Evolutionary conservation across 129 eudicot genomes (phyloP).

Genomic region (Chrysanthemum seticuspe): DNA sequence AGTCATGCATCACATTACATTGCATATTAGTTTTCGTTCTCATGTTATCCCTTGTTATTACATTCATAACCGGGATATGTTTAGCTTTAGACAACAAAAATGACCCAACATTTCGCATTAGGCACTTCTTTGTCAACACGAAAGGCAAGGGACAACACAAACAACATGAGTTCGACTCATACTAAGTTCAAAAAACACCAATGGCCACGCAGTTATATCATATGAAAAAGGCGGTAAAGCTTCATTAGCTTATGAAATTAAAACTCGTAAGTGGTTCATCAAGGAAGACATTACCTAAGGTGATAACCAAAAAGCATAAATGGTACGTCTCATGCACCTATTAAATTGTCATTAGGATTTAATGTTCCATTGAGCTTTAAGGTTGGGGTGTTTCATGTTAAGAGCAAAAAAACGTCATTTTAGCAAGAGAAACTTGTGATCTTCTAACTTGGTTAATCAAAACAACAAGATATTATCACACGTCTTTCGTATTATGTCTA

Average conservation of each 20-base stretch:
- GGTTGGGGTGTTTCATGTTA: constrained; percentile 52
- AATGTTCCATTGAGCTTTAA: constrained; percentile 55
- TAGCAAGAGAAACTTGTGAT: too few relatives aligned
- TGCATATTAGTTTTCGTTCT: constrained; percentile 31
- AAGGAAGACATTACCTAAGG: too few relatives aligned
- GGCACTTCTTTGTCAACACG: constrained; percentile 42
- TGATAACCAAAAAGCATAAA: too few relatives aligned
- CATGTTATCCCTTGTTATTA: constrained; percentile 36
- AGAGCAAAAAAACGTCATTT: constrained; percentile 68
- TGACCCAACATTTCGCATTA: constrained; percentile 49
- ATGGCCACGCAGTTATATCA: not conserved
- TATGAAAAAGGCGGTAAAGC: constrained; percentile 1
- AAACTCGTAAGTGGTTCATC: too few relatives aligned
- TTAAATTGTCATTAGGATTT: constrained; percentile 33
- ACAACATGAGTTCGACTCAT: constrained; percentile 23
- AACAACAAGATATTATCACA: too few relatives aligned
- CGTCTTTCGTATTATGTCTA: too few relatives aligned
- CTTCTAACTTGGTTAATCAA: constrained; percentile 50
- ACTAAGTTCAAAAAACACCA: constrained; percentile 18
- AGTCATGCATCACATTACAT: constrained; percentile 19
- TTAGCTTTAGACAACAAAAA: constrained; percentile 15
- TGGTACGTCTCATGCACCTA: too few relatives aligned
- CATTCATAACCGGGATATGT: constrained; percentile 36
- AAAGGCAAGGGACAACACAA: constrained; percentile 7
- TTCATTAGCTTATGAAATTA: constrained; percentile 19